phyloP scores from a whole-genome alignment of 768 basidiomycete species.

The Trametes cubensis region DNA sequence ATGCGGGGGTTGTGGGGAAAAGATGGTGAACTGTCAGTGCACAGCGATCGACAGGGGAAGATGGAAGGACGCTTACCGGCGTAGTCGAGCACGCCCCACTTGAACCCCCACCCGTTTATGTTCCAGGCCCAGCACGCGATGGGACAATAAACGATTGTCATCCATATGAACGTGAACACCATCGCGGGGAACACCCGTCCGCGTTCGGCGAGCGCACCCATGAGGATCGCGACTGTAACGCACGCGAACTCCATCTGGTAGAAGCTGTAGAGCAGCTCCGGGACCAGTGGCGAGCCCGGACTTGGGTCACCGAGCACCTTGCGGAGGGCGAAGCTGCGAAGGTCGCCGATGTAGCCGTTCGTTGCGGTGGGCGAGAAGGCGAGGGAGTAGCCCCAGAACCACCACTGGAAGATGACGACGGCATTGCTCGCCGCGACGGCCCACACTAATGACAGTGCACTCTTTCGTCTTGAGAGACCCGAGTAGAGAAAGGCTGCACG shows the following conservation, averaged over 20 bases:
- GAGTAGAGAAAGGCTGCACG: slow-evolving; percentile 75
- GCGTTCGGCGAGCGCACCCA: slow-evolving; percentile 86
- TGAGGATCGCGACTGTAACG: slow-evolving; percentile 75
- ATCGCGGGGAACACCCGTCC: slow-evolving; percentile 82
- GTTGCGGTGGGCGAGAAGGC: slow-evolving; percentile 80
- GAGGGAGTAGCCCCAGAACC: slow-evolving; percentile 80
- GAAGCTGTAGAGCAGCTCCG: slow-evolving; percentile 80
- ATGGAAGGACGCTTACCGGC: slow-evolving; percentile 56
- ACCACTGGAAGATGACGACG: slow-evolving; percentile 81
- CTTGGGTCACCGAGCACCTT: slow-evolving; percentile 73
- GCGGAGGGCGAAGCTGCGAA: slow-evolving; percentile 75
- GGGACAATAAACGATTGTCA: slow-evolving; percentile 86
- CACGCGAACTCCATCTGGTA: slow-evolving; percentile 89
- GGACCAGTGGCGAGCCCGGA: slow-evolving; percentile 79
- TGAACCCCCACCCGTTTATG: slow-evolving; percentile 79
- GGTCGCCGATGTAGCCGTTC: slow-evolving; percentile 78
- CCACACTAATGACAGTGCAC: slow-evolving; percentile 75
- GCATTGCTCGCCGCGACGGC: slow-evolving; percentile 73
- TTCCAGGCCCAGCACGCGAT: slow-evolving; percentile 88
- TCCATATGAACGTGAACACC: slow-evolving; percentile 82
- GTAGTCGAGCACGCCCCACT: slow-evolving; percentile 85
- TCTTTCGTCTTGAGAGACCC: slow-evolving; percentile 70
- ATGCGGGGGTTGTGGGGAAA: too few species aligned
- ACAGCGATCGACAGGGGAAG: not conserved
- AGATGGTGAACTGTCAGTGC: too few species aligned